phyloP scores from a whole-genome alignment of 352 stramenopile genomes.

The Aphanomyces cochlioides region DNA sequence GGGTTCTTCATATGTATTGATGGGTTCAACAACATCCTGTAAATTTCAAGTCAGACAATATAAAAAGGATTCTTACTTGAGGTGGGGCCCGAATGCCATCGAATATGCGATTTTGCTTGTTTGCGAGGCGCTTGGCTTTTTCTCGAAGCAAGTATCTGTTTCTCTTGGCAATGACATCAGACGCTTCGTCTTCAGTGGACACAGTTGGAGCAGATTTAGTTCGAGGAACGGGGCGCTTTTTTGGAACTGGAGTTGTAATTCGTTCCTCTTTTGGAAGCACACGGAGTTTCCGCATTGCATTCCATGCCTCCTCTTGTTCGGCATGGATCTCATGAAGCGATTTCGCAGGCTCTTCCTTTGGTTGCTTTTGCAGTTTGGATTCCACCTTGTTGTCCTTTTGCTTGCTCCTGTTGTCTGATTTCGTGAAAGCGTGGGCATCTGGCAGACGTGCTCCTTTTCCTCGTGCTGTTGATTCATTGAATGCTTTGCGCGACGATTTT shows the following conservation, averaged over 20 bases:
- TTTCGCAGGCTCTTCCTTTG: background rate
- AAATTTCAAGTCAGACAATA: background rate
- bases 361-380: background rate
- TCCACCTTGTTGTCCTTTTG: background rate
- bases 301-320: conserved; percentile 17
- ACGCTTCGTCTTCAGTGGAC: background rate
- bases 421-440: background rate
- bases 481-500: background rate
- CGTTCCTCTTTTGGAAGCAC: background rate
- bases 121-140: conserved; percentile 13
- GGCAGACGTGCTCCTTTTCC: background rate
- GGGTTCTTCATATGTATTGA: conserved; percentile 20
- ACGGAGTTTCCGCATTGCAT: conserved; percentile 19
- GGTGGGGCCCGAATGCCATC: conserved; percentile 7
- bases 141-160: background rate
- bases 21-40: conserved; percentile 27
- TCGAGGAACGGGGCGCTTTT: background rate
- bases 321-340: conserved; percentile 20
- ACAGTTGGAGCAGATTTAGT: background rate
- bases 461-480: background rate
- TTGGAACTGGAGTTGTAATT: background rate
- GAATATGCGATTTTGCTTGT: conserved; percentile 29
- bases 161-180: background rate
- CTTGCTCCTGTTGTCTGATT: background rate
- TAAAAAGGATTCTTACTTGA: background rate